A percentile compares a stretch with the other conserved stretches of the same genome.
phyloP scores from a whole-genome alignment of 2,329 filamentous ascomycete genomes.

The Alternaria hordeiaustralica region DNA sequence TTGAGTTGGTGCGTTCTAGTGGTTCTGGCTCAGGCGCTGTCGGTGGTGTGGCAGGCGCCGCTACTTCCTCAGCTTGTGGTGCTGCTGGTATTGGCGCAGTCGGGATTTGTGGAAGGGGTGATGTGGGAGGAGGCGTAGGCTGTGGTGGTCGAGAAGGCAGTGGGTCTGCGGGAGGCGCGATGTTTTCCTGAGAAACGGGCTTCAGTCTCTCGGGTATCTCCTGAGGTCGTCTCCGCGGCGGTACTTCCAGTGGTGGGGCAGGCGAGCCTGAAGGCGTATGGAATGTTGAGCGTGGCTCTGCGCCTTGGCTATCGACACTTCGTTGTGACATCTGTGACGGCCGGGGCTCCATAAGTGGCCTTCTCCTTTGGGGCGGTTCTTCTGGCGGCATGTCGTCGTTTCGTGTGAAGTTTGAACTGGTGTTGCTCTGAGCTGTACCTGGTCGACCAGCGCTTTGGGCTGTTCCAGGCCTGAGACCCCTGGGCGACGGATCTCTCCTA shows the following conservation, averaged over 20 bases:
- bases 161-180: slow-evolving; percentile 9
- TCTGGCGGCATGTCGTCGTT: slow-evolving; percentile 38
- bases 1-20: slow-evolving; percentile 50
- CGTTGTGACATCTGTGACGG: slow-evolving; percentile 35
- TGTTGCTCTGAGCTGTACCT: slow-evolving; percentile 46
- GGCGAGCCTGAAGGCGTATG: slow-evolving; percentile 32
- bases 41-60: slow-evolving; percentile 15
- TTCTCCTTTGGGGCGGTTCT: slow-evolving; percentile 64
- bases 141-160: slow-evolving; percentile 20
- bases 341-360: slow-evolving; percentile 69
- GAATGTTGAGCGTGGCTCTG: slow-evolving; percentile 28
- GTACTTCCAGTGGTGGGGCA: slow-evolving; percentile 32
- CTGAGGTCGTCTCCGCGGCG: slow-evolving; percentile 32
- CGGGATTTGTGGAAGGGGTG: slow-evolving; percentile 38
- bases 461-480: slow-evolving; percentile 42
- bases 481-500: slow-evolving; percentile 41
- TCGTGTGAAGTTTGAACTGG: slow-evolving; percentile 37
- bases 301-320: slow-evolving; percentile 32
- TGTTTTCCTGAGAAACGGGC: slow-evolving; percentile 16
- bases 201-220: slow-evolving; percentile 41
- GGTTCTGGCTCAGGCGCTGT: slow-evolving; percentile 11
- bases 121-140: slow-evolving; percentile 31
- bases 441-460: slow-evolving; percentile 43
- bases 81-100: slow-evolving; percentile 7
- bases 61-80: slow-evolving; percentile 34